Conservation (phyloP, 306 rosid species). For the Vicia villosa region DNA sequence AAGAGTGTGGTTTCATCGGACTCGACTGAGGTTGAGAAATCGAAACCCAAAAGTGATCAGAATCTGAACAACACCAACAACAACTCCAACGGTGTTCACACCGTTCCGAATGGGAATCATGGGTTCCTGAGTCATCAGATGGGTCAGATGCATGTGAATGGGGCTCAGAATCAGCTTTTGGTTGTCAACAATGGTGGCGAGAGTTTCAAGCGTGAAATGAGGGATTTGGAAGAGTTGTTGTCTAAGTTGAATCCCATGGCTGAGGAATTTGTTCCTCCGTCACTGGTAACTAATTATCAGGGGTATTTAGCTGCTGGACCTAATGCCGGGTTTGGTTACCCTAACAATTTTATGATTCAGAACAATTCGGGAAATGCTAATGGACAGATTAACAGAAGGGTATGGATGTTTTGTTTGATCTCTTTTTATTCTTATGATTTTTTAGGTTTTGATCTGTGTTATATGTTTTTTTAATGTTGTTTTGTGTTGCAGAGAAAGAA, state of each 20-base stretch:
- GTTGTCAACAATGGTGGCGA: constrained; percentile 53
- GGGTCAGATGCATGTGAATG: constrained; percentile 66
- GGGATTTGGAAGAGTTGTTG: constrained; percentile 88
- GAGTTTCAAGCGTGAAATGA: constrained; percentile 76
- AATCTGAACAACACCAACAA: constrained; percentile 38
- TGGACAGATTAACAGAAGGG: constrained; percentile 58
- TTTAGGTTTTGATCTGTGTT: not conserved
- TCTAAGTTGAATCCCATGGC: constrained; percentile 99
- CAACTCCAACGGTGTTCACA: not conserved
- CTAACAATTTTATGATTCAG: constrained; percentile 54
- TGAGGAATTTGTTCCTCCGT: constrained; percentile 93
- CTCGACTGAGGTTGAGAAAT: constrained; percentile 58
- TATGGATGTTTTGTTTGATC: constrained; percentile 37
- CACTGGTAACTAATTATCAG: constrained; percentile 54
- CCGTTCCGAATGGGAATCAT: constrained; percentile 44
- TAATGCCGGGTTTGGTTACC: constrained; percentile 59
- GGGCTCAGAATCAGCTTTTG: constrained; percentile 52
- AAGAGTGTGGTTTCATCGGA: constrained; percentile 55
- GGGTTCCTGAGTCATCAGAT: constrained; percentile 55
- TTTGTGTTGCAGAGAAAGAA: constrained; percentile 63
- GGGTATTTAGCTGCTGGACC: constrained; percentile 51
- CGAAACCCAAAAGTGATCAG: constrained; percentile 65
- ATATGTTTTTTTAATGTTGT: not conserved
- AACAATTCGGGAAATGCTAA: constrained; percentile 53
- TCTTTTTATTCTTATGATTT: constrained; percentile 10